Evolutionary conservation across 768 basidiomycete genomes (phyloP).

Genomic region (Strobilomyces confusus): DNA sequence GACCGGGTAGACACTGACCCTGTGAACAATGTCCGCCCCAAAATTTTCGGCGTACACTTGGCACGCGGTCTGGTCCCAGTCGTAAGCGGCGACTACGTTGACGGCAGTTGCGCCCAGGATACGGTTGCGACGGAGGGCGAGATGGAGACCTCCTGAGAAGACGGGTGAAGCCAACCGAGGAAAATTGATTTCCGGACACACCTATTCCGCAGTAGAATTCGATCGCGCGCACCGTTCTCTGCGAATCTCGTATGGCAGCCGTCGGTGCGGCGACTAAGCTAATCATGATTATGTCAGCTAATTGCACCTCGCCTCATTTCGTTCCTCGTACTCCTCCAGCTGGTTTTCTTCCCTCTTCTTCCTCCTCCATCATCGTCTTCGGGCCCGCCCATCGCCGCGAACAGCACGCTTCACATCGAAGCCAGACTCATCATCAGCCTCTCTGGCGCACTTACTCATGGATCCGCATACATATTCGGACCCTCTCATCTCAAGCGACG

Average conservation of each 20-base stretch:
- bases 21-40: conserved; percentile 43
- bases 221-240: conserved; percentile 19
- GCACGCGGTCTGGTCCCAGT: conserved; percentile 77
- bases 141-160: conserved; percentile 63
- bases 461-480: conserved; percentile 4
- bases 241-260: conserved; percentile 2
- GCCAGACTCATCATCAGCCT: neutral
- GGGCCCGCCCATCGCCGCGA: neutral
- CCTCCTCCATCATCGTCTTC: conserved; percentile 2
- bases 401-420: neutral
- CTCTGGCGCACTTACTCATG: conserved; percentile 1
- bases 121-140: conserved; percentile 54
- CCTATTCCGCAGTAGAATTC: conserved; percentile 87
- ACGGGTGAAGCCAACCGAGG: neutral
- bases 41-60: conserved; percentile 66
- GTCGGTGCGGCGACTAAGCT: neutral
- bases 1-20: conserved; percentile 6
- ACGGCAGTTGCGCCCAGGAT: conserved; percentile 35
- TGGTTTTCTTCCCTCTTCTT: conserved; percentile 1
- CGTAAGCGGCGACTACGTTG: conserved; percentile 59
- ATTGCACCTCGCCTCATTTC: conserved; percentile 17
- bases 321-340: conserved; percentile 1
- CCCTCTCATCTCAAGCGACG: conserved; percentile 1
- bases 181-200: conserved; percentile 21
- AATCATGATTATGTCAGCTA: conserved; percentile 23